Evolutionary conservation across 2,329 filamentous ascomycete species (phyloP).

Genomic region (Diaporthe velutina): DNA sequence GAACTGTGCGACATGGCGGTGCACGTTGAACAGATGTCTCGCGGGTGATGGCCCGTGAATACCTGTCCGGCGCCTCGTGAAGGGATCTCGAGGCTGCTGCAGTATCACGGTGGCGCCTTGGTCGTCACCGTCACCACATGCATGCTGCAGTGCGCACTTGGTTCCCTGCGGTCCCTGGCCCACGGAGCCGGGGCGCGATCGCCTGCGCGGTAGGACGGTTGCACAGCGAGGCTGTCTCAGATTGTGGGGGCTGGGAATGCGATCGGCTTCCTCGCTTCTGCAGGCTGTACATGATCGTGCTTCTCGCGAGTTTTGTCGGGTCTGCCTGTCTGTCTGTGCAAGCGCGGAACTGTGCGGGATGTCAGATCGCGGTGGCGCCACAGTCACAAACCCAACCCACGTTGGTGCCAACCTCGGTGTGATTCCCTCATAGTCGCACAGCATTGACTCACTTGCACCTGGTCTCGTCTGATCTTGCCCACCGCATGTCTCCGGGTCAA

Average conservation of each 20-base stretch:
- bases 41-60: not conserved
- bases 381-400: conserved; percentile 29
- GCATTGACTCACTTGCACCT: conserved; percentile 27
- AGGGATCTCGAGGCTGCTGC: conserved; percentile 3
- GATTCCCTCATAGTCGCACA: conserved; percentile 27
- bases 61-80: conserved; percentile 1
- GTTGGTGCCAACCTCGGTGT: conserved; percentile 27
- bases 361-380: conserved; percentile 25
- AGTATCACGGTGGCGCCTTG: conserved; percentile 8
- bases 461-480: conserved; percentile 28
- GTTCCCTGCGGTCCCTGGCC: conserved; percentile 10
- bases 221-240: conserved; percentile 26
- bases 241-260: conserved; percentile 15
- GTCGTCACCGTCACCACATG: conserved; percentile 12
- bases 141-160: not conserved
- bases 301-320: conserved; percentile 22
- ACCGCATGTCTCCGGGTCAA: conserved; percentile 26
- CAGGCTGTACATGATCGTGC: conserved; percentile 30
- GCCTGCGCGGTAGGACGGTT: conserved; percentile 24
- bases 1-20: conserved; percentile 3
- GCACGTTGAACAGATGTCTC: conserved; percentile 22
- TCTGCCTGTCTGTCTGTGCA: conserved; percentile 11
- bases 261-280: conserved; percentile 29
- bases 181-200: conserved; percentile 22
- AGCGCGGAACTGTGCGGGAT: conserved; percentile 2